Conservation (phyloP, 1,139 yeast genomes). For the Saccharomycopsis hybrid region DNA sequence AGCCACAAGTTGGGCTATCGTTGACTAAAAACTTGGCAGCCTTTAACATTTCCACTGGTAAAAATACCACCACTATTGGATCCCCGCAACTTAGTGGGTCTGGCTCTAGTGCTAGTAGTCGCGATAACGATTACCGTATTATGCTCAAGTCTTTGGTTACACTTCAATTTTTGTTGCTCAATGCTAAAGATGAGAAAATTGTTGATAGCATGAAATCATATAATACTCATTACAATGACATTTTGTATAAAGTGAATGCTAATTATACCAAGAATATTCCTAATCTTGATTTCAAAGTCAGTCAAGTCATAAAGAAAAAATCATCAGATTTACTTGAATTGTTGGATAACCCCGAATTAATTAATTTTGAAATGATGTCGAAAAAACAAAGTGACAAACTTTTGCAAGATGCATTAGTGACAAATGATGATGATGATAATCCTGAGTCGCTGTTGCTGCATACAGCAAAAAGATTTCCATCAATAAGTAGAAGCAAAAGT, state of each 20-base stretch:
- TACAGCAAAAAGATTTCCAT: no score
- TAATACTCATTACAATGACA: conserved; percentile 10
- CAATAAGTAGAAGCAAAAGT: no score
- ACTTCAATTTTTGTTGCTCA: conserved; percentile 11
- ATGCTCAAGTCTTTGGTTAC: conserved; percentile 10
- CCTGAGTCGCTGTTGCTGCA: no score
- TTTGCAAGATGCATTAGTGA: no score
- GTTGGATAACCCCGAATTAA: conserved; percentile 6
- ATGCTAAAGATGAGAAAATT: conserved; percentile 6
- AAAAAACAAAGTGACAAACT: no score
- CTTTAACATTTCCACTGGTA: background rate
- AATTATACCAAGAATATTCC: background rate
- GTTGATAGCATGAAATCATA: conserved; percentile 1
- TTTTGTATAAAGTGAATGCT: conserved; percentile 5
- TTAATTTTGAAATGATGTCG: background rate
- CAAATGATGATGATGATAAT: no score
- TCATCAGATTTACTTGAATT: conserved; percentile 18
- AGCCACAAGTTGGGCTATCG: background rate
- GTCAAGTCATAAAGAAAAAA: conserved; percentile 19
- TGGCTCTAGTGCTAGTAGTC: background rate
- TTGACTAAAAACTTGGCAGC: conserved; percentile 1
- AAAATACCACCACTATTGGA: background rate
- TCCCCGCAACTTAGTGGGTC: background rate
- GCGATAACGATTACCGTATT: background rate
- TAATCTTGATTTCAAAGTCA: conserved; percentile 10